A percentile compares a stretch with the other conserved stretches of the same genome.
phyloP scores from a whole-genome alignment of 495 filamentous ascomycete genomes.

The Paragyromitra xinjiangensis region DNA sequence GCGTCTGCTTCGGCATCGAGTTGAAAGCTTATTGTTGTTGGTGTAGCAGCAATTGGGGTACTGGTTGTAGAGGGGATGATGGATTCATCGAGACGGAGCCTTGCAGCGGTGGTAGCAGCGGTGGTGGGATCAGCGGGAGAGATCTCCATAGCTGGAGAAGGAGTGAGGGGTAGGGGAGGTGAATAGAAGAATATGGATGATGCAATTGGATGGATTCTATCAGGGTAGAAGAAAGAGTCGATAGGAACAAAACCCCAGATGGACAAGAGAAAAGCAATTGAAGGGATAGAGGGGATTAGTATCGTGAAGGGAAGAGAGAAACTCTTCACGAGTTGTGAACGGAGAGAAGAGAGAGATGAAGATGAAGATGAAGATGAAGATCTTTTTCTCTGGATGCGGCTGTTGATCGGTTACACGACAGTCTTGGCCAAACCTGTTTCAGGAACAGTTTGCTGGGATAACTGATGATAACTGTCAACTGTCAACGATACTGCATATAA shows the following conservation, averaged over 20 bases:
- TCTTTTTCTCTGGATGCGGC: background rate
- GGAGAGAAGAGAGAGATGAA: background rate
- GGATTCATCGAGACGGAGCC: slow-evolving; percentile 34
- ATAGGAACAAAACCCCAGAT: background rate
- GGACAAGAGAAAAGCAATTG: background rate
- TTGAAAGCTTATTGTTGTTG: slow-evolving; percentile 15
- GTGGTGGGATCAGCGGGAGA: slow-evolving; percentile 16
- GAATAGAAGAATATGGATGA: background rate
- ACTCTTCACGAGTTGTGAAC: background rate
- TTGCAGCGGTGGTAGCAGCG: slow-evolving; percentile 19
- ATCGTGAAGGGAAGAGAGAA: background rate
- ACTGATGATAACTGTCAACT: no score
- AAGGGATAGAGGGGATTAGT: background rate
- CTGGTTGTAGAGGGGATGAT: background rate
- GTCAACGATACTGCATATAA: no score
- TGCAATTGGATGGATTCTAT: background rate
- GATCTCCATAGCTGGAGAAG: background rate
- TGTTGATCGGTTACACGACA: no score
- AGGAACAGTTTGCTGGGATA: no score
- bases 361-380: background rate
- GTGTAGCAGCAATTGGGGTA: slow-evolving; percentile 18
- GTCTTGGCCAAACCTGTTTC: no score
- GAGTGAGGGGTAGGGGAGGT: background rate
- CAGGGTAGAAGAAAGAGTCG: background rate
- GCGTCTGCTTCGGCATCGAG: slow-evolving; percentile 15